Evolutionary conservation across 352 stramenopile species (phyloP).

Genomic region (Globisporangium echinulatum): DNA sequence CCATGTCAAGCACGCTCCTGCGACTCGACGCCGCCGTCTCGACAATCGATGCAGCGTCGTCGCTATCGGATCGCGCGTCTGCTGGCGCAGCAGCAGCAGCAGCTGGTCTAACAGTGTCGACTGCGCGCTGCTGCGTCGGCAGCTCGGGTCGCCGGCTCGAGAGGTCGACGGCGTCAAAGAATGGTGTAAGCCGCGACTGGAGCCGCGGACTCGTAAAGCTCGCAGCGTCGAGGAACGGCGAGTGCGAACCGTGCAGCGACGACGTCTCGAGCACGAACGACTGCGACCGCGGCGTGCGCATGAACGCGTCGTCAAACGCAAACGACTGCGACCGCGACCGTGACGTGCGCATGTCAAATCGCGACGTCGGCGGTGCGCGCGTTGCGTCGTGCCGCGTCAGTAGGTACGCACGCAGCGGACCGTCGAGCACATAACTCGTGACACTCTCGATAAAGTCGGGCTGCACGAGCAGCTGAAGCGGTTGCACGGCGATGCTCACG

Average conservation of each 20-base stretch:
- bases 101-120: too few species aligned
- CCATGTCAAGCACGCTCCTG: constrained; percentile 8
- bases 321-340: constrained; percentile 10
- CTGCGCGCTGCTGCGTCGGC: neutral
- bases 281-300: constrained; percentile 10
- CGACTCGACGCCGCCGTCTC: neutral
- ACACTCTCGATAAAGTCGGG: constrained; percentile 58
- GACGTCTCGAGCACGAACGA: constrained; percentile 14
- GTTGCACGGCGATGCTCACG: constrained; percentile 36
- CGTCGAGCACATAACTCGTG: constrained; percentile 49
- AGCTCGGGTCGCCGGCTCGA: constrained; percentile 12
- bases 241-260: constrained; percentile 6
- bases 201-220: constrained; percentile 12
- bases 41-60: neutral
- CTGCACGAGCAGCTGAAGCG: constrained; percentile 45
- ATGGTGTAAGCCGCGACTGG: constrained; percentile 33
- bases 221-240: constrained; percentile 8
- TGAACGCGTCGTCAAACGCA: constrained; percentile 6
- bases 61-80: neutral
- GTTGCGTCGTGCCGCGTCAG: constrained; percentile 1
- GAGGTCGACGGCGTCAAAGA: constrained; percentile 59
- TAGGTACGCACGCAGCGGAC: constrained; percentile 40
- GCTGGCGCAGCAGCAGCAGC: neutral
- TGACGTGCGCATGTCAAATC: constrained; percentile 1
- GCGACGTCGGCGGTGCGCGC: constrained; percentile 9